Evolutionary conservation across 2,329 filamentous ascomycete species (phyloP).

Genomic region (Fusarium humuli): DNA sequence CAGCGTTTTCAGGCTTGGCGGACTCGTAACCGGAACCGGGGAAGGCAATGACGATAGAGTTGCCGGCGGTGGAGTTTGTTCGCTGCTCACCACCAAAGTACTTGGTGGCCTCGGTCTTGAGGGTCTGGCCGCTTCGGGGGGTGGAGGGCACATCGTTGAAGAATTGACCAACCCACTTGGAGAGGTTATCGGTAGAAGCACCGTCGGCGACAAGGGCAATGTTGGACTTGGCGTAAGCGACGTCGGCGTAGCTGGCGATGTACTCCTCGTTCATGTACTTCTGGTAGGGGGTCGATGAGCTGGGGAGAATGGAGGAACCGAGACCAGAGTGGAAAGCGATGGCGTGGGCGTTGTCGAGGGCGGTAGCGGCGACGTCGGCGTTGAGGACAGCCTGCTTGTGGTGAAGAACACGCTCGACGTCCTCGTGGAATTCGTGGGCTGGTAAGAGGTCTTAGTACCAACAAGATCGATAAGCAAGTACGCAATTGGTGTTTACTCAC

Average conservation of each 20-base stretch:
- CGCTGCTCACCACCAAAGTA: constrained; percentile 98
- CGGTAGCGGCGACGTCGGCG: constrained; percentile 72
- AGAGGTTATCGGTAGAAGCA: constrained; percentile 77
- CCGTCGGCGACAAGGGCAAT: constrained; percentile 93
- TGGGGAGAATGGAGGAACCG: constrained; percentile 80
- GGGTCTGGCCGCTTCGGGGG: constrained; percentile 61
- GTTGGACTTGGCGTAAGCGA: constrained; percentile 89
- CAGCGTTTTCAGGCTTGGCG: constrained; percentile 90
- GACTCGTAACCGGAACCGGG: constrained; percentile 83
- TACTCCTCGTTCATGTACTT: constrained; percentile 84
- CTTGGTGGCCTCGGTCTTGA: constrained; percentile 75
- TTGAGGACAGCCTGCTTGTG: constrained; percentile 80
- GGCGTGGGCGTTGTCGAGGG: constrained; percentile 86
- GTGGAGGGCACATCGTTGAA: constrained; percentile 77
- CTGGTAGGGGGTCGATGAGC: constrained; percentile 75
- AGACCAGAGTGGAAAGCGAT: constrained; percentile 95
- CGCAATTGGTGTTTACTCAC: constrained; percentile 58
- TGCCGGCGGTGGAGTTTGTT: constrained; percentile 79
- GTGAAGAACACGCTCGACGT: constrained; percentile 81
- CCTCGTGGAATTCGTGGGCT: constrained; percentile 93
- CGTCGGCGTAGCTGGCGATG: constrained; percentile 79
- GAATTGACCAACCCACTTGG: constrained; percentile 93
- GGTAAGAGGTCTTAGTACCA: constrained; percentile 26
- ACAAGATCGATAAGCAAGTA: constrained; percentile 2
- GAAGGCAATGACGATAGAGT: constrained; percentile 91